Base-by-base conservation (phyloP, 768 basidiomycete species). In the Cystofilobasidium capitatum region DNA sequence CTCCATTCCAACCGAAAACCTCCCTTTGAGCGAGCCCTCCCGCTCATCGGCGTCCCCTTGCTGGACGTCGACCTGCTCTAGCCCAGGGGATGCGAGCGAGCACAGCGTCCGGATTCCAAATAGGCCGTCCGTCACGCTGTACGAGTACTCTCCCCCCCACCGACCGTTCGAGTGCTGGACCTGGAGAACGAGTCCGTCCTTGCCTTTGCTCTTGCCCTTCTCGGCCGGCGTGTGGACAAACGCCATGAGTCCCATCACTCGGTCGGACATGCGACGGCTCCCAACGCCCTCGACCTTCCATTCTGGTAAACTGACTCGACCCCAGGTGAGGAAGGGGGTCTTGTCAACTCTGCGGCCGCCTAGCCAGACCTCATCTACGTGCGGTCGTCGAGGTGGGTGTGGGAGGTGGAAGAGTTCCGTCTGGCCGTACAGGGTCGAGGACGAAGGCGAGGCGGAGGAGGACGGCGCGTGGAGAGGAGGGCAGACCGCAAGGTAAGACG, bases 101-200 rank as follows among this genome's bases (percentile, higher is more conserved):
- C 92, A 79, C 96, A 98, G 81, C 22, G 91, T 82, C 22, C 88
- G 83, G 22, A 91, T 76, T 20, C 94, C 94, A 81, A 86, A 87
- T 91, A 98, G 94, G 24, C 86, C 86, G 72, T 97, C 94, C 71
- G 91, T 89, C 1, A 89, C 89, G 71, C 91, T 92, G 81, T 88
- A 97, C 2, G 88, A 88, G 71, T 94, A 97, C 76, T 98, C 94
- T 2, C 88, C 86, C 71, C 89, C 89, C 85, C 88, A 92, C 71
- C 88, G 85, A 3, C 93, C 94, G 12, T 88, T 83, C 74, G 96
- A 91, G 73, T 96, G 92, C 76, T 94, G 91, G 40, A 97, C 77
- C 51, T 55, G 51, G 12, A 55, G 51, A 12, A 55, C 51, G 29
- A 55, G 51, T 14, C 51, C 51, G 51, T 55, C 51, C 31, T 17